Evolutionary conservation across 495 filamentous ascomycete genomes (phyloP), one percentile per base, ranked within the genome.

Genomic region (Penicillium parvum): DNA sequence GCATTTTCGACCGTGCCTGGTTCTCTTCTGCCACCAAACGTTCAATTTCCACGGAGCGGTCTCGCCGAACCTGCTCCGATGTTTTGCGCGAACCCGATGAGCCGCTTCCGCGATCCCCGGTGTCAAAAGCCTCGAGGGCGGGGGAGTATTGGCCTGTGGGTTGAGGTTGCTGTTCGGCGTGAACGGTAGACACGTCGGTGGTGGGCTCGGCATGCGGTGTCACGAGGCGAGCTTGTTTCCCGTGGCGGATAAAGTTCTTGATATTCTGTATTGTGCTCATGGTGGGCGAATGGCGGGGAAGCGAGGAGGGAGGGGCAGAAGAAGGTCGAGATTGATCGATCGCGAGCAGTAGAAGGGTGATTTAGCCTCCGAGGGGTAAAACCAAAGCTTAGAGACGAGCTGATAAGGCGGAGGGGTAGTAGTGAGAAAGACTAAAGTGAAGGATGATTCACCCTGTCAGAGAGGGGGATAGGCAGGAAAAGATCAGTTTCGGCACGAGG

Each of bases 231-330:
- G 89, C 91, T 73, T 96, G 89, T 72, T 96, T 96, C 77, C 90
- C 91, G 73, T 96, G 92, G 44, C 92, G 88, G 69, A 98, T 94
- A 67, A 98, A 91, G 68, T 96, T 98, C 70, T 98, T 96, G 43
- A 98, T 71, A 53, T 83, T 87, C 73, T 89, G 84, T 72, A 91
- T 88, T 38, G 86, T 88, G 57, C 83, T 85, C 84, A 88, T 88
- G 45, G 41, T 72, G 43, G 43, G 12, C 11, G 28, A 12, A n/a
- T 23, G 20, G 15, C 45, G 32, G 19, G 25, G 19, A 11, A 29
- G 30, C 23, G 37, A 27, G 12, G 33, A 32, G 12, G 18, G 27
- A 36, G 37, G 22, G 33, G 29, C 30, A 36, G 20, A 15, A 5
- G 23, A 23, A 15, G 9, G 23, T 15, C 9, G 19, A 12, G 32